Evolutionary conservation across 306 rosid genomes (phyloP), one percentile per base, ranked within the genome.

Genomic region (Cicer yamashitae): DNA sequence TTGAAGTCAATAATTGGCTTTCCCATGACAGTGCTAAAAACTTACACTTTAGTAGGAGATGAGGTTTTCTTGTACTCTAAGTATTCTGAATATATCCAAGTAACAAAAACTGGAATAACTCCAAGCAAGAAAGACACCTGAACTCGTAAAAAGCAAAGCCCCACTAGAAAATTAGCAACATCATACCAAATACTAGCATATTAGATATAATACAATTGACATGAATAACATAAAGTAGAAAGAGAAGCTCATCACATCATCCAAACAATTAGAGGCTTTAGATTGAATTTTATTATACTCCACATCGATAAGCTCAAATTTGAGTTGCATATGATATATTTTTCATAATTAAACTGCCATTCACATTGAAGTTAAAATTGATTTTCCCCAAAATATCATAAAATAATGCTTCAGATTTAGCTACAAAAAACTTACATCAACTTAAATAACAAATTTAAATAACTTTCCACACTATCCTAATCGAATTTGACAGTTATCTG

Each of bases 31-130:
- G 61, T 75, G 54, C 25, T 54, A 71, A 52, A 62, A 79, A 86
- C 99, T 86, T 87, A 92, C 99, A 86, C 90, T 92, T 96, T 96
- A 72, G 87, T 80, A 77, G 90, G 86, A 61, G 85, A 77, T 37
- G 88, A 77, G 76, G 84, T 61, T 87, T 71, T 96, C 89, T 79
- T 89, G 80, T 90, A 90, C 68, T 92, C 98, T 41, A 92, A 85
- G 88, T 85, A 96, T 87, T 96, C 98, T 51, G 99, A 85, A 87
- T 96, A 96, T 79, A 92, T 84, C 98, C 99, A 92, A 9, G 98
- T 79, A 63, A 92, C 92, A 84, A 92, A 90, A 74, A 91, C 75
- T 20, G 98, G 99, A 84, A 96, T 86, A 76, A 89, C 70, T 18
- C 98, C 98, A 75, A 96, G 87, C 84, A 92, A 82, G 80, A 96